Percentiles rank a stretch among this genome's conserved stretches.
Conservation (phyloP, 179 eudicot species). For the Monotropa hypopitys region DNA sequence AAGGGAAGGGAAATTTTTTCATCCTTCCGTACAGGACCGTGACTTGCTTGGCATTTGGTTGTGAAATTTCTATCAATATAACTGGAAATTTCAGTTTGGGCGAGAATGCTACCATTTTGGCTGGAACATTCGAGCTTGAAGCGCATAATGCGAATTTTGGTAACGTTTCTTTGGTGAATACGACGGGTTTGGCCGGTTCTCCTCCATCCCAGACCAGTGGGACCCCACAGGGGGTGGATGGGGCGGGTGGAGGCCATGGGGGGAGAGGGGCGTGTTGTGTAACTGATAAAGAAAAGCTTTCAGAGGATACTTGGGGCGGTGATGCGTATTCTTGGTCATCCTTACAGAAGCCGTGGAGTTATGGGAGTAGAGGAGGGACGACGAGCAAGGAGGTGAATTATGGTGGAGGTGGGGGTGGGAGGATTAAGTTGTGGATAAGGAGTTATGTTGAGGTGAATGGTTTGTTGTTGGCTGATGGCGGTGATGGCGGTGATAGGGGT, state of each 20-base stretch:
- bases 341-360: slow-evolving; percentile 58
- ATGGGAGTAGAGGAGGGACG: slow-evolving; percentile 91
- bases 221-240: slow-evolving; percentile 60
- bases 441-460: slow-evolving; percentile 58
- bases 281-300: slow-evolving; percentile 39
- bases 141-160: slow-evolving; percentile 50
- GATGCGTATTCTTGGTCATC: slow-evolving; percentile 79
- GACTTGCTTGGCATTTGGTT: slow-evolving; percentile 45
- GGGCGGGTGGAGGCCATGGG: slow-evolving; percentile 93
- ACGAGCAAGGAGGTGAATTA: slow-evolving; percentile 68
- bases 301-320: slow-evolving; percentile 95
- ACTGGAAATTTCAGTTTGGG: slow-evolving; percentile 72
- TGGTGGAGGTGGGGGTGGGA: slow-evolving; percentile 97
- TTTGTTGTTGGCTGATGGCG: slow-evolving; percentile 72
- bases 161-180: slow-evolving; percentile 55
- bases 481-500: slow-evolving; percentile 63
- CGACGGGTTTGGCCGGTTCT: slow-evolving; percentile 65
- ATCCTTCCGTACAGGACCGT: slow-evolving; percentile 56
- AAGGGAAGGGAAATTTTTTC: slow-evolving; percentile 73
- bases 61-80: slow-evolving; percentile 53
- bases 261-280: slow-evolving; percentile 85
- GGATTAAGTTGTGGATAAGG: slow-evolving; percentile 38
- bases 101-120: slow-evolving; percentile 48
- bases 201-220: slow-evolving; percentile 85
- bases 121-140: slow-evolving; percentile 43